Base-by-base conservation (phyloP, 148 eudicot genomes). In the Dysphania ambrosioides region DNA sequence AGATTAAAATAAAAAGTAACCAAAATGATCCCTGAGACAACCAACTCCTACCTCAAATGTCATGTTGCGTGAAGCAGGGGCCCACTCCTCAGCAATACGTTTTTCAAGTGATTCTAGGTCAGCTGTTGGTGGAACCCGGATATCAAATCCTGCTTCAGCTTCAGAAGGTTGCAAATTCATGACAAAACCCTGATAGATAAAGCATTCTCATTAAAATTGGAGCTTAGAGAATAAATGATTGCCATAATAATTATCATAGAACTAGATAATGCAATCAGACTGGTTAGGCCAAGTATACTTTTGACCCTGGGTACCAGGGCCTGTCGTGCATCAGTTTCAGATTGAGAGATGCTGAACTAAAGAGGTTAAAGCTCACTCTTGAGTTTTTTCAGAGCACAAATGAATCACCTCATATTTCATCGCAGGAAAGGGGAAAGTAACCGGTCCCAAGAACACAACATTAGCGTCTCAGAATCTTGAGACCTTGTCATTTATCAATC, bases 111-210 rank as follows among this genome's bases (percentile, higher is more conserved):
- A 78, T 72, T 71, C 85, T 73, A 72, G 78, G 78, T 91, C 89
- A 75, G 87, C 88, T 31, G 91, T 91, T 71, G 98, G 97, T 75
- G 98, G 97, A 57, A 94, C 87, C 76, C 97, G 85, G 38, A 94
- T 85, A 81, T 94, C 98, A 81, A 94, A 88, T 78, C 96, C 98
- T 72, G 91, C 93, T 80, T 87, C 84, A 58, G 97, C 96, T 87
- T 94, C 98, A 47, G 97, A 94, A 68, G 98, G 97, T 82, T 94
- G 98, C 87, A 94, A 76, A 82, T 94, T 94, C 98, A 87, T 94
- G 55, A 94, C 95, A 68, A 85, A 94, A 40, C 98, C 98, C 98
- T 94, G 78, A 71, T 36, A 44, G 32, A 59, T 19, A 12, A 32
- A 51, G 2, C 7, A 16, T 62, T 23, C 40, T 18, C 31, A 18